Evolutionary conservation across 495 filamentous ascomycete genomes (phyloP), one percentile per base, ranked within the genome.

Genomic region (Jackrogersella multiformis): DNA sequence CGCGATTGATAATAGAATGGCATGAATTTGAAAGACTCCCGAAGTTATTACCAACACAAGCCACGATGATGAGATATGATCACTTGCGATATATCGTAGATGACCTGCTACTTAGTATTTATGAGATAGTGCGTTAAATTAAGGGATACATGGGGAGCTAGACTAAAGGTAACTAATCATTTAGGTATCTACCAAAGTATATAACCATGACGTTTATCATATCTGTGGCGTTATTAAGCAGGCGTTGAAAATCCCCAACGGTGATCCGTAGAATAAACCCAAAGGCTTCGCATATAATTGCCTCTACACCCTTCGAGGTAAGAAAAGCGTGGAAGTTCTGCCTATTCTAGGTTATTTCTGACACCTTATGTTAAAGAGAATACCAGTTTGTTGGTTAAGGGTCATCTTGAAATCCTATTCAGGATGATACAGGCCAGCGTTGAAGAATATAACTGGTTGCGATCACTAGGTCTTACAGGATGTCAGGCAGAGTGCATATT

Each of bases 261-360:
- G 59, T 35, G 26, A 35, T 62, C 59, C 59, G 59, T 26, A 62
- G 36, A 8, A 16, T 28, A 55, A 26, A 45, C 35, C n/a, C 34
- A 34, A 46, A 41, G 15, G 12, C 1, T 7, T 30, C 23, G 53
- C 46, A 12, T 10, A 16, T 28, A 12, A 51, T 34, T 53, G 30
- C 30, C 49, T 53, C 16, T 21, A 46, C 18, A 24, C 13, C 45
- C 15, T 0, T 24, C n/a, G 12, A 26, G n/a, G 18, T 3, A 18
- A 13, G 7, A 49, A 1, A 18, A 8, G 10, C 26, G 16, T 15
- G 45, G n/a, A 26, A 49, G n/a, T 10, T 32, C 7, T 8, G 24
- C 2, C 26, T 9, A 18, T 32, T 49, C 6, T 4, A 16, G 13
- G 15, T n/a, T n/a, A 0, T 30, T 32, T 32, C 26, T 49, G 45